Evolutionary conservation across 2,329 filamentous ascomycete genomes (phyloP), one percentile per base, ranked within the genome.

Genomic region (Trichothecium roseum): DNA sequence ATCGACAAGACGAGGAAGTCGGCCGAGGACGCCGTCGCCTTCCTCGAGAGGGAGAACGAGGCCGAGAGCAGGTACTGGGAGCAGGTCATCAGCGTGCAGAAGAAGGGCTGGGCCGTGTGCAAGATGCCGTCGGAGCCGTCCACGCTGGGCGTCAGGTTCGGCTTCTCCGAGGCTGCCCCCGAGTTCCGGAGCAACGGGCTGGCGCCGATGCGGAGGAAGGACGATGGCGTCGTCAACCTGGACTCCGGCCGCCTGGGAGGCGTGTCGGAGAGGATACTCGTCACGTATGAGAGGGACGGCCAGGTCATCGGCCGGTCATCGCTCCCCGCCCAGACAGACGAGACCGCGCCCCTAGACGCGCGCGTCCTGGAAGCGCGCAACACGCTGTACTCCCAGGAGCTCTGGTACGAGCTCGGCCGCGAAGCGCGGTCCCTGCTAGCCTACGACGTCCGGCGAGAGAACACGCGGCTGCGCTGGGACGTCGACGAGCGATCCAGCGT

Each of bases 1-100:
- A 75, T 94, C 45, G 78, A 83, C 47, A 72, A 74, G 24, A 79
- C 83, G 4, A 78, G 85, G 2, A 80, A 84, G 46, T 78, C 79
- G 26, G 72, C 94, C 16, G 62, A 86, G 12, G 70, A 76, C 8
- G 81, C 87, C 4, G 81, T 84, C 1, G 68, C 71, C 18, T 72
- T 84, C 28, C 61, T 98, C 10, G 74, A 85, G 46, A 73, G 72
- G 9, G 88, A 94, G 54, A 81, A 93, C 24, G 69, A 74, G 8
- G 74, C 77, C 20, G 91, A 98, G 62, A 80, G 79, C 2, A 80
- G 72, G 47, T 98, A 94, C 56, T 98, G 91, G 91, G 73, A 82
- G 37, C 81, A 94, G 47, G 73, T 96, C 3, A 63, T 94, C 32
- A 74, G 78, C 8, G 78, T 96, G 30, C 86, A 81, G 44, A 75